phyloP scores from a whole-genome alignment of 2,329 filamentous ascomycete genomes.

The Coniella lustricola region DNA sequence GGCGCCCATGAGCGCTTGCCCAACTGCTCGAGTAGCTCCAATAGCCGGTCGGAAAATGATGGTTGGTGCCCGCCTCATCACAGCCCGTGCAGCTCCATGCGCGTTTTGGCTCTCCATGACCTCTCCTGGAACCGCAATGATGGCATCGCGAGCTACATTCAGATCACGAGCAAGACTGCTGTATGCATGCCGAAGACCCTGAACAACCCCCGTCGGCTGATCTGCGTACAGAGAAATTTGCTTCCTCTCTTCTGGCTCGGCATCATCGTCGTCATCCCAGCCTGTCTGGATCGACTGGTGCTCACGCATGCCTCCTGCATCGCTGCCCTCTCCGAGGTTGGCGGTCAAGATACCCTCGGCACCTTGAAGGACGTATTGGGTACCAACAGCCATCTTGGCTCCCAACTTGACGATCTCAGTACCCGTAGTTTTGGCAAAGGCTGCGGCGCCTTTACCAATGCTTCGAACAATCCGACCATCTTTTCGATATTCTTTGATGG shows the following conservation, averaged over 20 bases:
- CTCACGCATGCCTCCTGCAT: constrained; percentile 6
- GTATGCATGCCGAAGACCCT: constrained; percentile 79
- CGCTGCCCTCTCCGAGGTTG: constrained; percentile 28
- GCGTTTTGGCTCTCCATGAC: constrained; percentile 81
- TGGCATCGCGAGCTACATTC: constrained; percentile 78
- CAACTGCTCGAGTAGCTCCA: constrained; percentile 80
- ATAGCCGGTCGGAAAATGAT: constrained; percentile 87
- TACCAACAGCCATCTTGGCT: constrained; percentile 89
- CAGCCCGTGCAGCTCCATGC: constrained; percentile 68
- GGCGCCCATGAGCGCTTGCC: constrained; percentile 83
- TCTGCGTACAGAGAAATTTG: constrained; percentile 89
- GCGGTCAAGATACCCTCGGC: constrained; percentile 71
- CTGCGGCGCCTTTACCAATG: constrained; percentile 80
- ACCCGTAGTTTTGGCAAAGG: constrained; percentile 89
- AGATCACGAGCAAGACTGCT: constrained; percentile 78
- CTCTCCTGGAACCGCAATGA: constrained; percentile 90
- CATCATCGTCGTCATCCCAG: constrained; percentile 47
- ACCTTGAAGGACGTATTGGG: constrained; percentile 84
- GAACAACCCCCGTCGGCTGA: constrained; percentile 81
- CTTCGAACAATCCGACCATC: constrained; percentile 88
- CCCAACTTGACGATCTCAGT: constrained; percentile 91
- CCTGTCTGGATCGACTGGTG: constrained; percentile 14
- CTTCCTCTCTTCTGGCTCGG: constrained; percentile 63
- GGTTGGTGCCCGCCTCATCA: constrained; percentile 79
- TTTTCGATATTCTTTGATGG: constrained; percentile 86